Evolutionary conservation across 306 rosid genomes (phyloP), one percentile per base, ranked within the genome.

Genomic region (Myrica gale): DNA sequence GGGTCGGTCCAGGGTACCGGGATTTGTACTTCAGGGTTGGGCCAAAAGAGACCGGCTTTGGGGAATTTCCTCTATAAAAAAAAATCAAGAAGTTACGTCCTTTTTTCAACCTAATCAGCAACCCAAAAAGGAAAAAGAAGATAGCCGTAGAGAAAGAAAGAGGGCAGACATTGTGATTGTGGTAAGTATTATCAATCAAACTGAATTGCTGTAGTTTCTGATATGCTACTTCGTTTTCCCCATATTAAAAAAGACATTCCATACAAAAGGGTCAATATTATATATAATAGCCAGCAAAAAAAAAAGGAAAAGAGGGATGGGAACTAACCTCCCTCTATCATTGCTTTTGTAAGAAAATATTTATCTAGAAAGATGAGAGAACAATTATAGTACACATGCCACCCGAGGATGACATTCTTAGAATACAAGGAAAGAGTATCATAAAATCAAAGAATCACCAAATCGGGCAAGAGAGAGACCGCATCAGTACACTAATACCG

Each of bases 361-460:
- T 68, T 76, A 17, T 37, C 71, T 78, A 80, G 65, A 85, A 81
- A 74, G 75, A 79, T 79, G 43, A 82, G 47, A 82, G 78, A 78
- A 82, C 80, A 57, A 76, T 71, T 88, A 84, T 85, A 74, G 85
- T 81, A 90, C 97, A 88, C 26, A 73, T 16, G 88, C 89, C 90
- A 73, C 80, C 78, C 46, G 76, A 57, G 78, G 75, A 81, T 75
- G 90, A 82, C 84, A 79, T 74, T n/a, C 71, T 39, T 73, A 61
- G 77, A 79, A 77, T 77, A 86, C 89, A 79, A 32, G 37, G 37
- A 32, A 32, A 68, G 74, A 72, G 81, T 69, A 74, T 39, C 63
- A 69, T 78, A 73, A 80, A 88, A 88, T 84, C 75, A 88, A 90
- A 87, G 93, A 92, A 89, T 89, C 84, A 77, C 88, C 60, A 78